Base-by-base conservation (phyloP, 2,329 filamentous ascomycete species). In the Sclerotinia subarctica region DNA sequence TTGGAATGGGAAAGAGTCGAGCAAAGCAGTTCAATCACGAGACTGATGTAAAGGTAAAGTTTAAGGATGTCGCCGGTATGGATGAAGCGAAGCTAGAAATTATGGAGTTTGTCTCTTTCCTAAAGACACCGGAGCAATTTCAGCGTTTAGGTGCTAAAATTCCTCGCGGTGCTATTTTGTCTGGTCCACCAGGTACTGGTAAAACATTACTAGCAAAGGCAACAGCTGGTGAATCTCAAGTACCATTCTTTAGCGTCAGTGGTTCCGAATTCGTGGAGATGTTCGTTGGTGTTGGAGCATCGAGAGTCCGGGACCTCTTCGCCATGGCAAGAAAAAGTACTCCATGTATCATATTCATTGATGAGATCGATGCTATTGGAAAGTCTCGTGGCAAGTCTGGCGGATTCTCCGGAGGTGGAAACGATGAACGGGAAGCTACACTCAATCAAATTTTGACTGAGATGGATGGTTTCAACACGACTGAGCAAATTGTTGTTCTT, bases 191-290 rank as follows among this genome's bases (percentile, higher is more conserved):
- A 3, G 95, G 95, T 84, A 99, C 95, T 59, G 95, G 95, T 88
- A 99, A 99, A 83, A 99, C 95, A 2, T 82, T 99, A 70, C 87
- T 99, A 57, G 95, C 95, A 71, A 99, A 99, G 82, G 95, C 95
- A 19, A 99, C 95, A 13, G 95, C 95, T 63, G 95, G 95, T 78
- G 95, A 99, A 82, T 97, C 95, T 35, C 90, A 91, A 54, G 95
- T 99, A 44, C 95, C 95, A 0, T 99, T 99, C 85, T 99, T 94
- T 85, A 97, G 92, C 76, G 95, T 99, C 75, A 97, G 93, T 79
- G 95, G 95, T 78, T 99, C 95, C 60, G 95, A 99, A 79, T 99
- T 99, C 77, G 94, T 99, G 44, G 95, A 99, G 81, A 99, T 99
- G 94, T 99, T 99, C 78, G 95, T 99, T 64, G 95, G 95, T 87